Percentiles rank a stretch among this genome's conserved stretches.
Evolutionary conservation across 2,329 filamentous ascomycete genomes (phyloP).

Genomic region (Apiospora hydei): DNA sequence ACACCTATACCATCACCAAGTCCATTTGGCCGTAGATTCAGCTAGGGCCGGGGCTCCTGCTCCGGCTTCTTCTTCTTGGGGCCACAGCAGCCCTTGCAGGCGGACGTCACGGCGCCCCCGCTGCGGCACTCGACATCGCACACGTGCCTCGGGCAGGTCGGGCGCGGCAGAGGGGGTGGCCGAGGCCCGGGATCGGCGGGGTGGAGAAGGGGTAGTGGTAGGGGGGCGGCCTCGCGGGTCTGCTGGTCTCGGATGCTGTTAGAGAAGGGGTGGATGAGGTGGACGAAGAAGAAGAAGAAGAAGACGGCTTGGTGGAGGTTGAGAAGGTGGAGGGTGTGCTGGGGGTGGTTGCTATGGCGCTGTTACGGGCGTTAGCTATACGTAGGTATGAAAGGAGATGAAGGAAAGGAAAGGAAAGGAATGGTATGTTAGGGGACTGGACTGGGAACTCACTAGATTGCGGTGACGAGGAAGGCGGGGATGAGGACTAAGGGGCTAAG

Average conservation of each 20-base stretch:
- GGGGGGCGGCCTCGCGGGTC: neutral
- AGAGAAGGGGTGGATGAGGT: neutral
- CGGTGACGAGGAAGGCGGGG: slow-evolving; percentile 9
- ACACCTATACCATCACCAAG: neutral
- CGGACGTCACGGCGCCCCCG: neutral
- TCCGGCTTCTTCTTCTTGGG: neutral
- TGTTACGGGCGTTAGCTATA: neutral
- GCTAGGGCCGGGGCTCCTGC: neutral
- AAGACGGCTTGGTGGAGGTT: neutral
- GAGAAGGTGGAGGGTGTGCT: neutral
- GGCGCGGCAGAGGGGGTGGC: neutral
- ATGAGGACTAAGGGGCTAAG: slow-evolving; percentile 1
- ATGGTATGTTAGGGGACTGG: neutral
- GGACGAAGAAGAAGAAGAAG: no score
- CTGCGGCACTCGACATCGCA: neutral
- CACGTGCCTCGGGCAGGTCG: neutral
- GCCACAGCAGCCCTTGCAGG: neutral
- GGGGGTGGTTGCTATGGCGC: neutral
- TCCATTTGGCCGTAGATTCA: no score
- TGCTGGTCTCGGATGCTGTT: neutral
- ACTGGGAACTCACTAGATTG: neutral
- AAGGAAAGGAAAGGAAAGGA: neutral
- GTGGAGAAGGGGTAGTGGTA: neutral
- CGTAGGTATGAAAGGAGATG: no score
- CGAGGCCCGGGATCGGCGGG: neutral